Evolutionary conservation across 2,329 filamentous ascomycete genomes (phyloP).

Genomic region (Aureobasidium vineae): DNA sequence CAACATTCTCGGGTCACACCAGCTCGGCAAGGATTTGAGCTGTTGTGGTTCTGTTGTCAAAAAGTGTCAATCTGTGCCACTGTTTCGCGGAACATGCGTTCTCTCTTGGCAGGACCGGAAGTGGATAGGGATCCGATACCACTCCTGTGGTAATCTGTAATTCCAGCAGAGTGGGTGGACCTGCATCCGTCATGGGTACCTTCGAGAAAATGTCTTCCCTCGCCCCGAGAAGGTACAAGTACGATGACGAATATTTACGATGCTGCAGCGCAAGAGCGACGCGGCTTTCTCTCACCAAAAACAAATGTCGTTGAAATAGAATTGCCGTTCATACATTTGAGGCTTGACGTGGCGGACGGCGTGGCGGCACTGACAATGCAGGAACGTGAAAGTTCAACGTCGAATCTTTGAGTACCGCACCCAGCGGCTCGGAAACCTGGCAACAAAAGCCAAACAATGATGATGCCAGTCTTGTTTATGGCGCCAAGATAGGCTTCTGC

Average conservation of each 20-base stretch:
- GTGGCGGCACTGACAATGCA: slow-evolving; percentile 24
- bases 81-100: slow-evolving; percentile 2
- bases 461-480: slow-evolving; percentile 2
- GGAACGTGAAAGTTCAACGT: slow-evolving; percentile 21
- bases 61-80: slow-evolving; percentile 22
- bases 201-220: neutral
- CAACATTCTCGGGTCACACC: neutral
- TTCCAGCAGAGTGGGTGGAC: slow-evolving; percentile 20
- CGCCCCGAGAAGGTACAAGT: neutral
- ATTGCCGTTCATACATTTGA: neutral
- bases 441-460: slow-evolving; percentile 8
- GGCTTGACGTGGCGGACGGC: slow-evolving; percentile 24
- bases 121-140: slow-evolving; percentile 17
- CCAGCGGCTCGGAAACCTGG: slow-evolving; percentile 12
- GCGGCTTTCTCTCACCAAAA: neutral
- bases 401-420: neutral
- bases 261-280: neutral
- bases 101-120: slow-evolving; percentile 14
- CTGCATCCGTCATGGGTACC: neutral
- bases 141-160: neutral
- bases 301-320: slow-evolving; percentile 22
- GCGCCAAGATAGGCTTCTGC: slow-evolving; percentile 16
- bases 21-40: neutral
- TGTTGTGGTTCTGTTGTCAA: slow-evolving; percentile 8
- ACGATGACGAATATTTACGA: neutral